A percentile compares a stretch with the other conserved stretches of the same genome.
Conservation (phyloP, 164 flowering plant genomes). For the Magnolia officinalis region DNA sequence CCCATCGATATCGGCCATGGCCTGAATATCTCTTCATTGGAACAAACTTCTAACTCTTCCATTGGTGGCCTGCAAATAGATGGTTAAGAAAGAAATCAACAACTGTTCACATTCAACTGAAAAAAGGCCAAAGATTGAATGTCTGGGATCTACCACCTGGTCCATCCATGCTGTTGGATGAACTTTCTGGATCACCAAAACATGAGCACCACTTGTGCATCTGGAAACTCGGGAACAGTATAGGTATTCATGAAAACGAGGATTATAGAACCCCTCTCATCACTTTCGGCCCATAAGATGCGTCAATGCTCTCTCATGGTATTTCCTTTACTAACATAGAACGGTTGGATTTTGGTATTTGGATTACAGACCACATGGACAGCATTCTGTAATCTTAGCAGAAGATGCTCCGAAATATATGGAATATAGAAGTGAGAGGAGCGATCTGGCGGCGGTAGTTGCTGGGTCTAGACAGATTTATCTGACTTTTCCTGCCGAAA, state of each 20-base stretch:
- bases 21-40: not conserved
- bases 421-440: constrained; percentile 55
- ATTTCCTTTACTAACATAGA: not conserved
- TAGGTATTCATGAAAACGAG: no score
- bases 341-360: constrained; percentile 10
- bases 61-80: not conserved
- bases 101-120: not conserved
- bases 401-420: constrained; percentile 68
- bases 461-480: constrained; percentile 83
- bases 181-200: not conserved
- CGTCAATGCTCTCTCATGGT: not conserved
- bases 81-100: not conserved
- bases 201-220: not conserved
- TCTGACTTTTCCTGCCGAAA: constrained; percentile 88
- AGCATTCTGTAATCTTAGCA: constrained; percentile 73
- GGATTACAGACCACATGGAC: constrained; percentile 84
- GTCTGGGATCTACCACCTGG: not conserved
- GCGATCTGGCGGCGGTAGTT: constrained; percentile 61
- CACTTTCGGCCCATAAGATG: not conserved
- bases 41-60: no score
- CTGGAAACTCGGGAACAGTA: not conserved
- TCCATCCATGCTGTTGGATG: not conserved
- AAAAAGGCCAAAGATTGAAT: not conserved
- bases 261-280: no score
- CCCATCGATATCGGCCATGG: not conserved